phyloP scores from a whole-genome alignment of 2,329 filamentous ascomycete species.

The Sporothrix brasiliensis region DNA sequence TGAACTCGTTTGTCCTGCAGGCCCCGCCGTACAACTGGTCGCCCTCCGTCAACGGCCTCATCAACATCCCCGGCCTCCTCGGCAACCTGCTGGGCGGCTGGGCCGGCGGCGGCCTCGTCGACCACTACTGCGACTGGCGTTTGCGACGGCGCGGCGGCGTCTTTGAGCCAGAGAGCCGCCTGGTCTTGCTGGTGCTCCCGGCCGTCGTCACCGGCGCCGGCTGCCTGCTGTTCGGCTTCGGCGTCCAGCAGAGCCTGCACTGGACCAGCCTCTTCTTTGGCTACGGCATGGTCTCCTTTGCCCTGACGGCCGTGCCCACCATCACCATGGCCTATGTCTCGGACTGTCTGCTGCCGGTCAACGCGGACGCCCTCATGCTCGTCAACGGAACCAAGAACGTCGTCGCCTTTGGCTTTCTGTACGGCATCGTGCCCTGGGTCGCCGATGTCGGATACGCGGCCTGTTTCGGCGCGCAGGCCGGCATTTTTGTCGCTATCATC shows the following conservation, averaged over 20 bases:
- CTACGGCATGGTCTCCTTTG: slow-evolving; percentile 51
- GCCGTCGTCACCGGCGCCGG: slow-evolving; percentile 48
- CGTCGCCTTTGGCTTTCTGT: slow-evolving; percentile 52
- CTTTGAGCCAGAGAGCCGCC: slow-evolving; percentile 50
- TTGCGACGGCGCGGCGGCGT: slow-evolving; percentile 48
- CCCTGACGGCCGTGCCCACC: slow-evolving; percentile 49
- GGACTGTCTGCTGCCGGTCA: slow-evolving; percentile 42
- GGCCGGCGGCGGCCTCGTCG: slow-evolving; percentile 49
- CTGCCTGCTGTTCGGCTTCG: slow-evolving; percentile 51
- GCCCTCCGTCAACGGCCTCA: slow-evolving; percentile 41
- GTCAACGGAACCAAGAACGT: slow-evolving; percentile 50
- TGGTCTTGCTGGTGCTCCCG: slow-evolving; percentile 48
- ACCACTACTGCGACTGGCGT: slow-evolving; percentile 48
- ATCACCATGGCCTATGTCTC: slow-evolving; percentile 52
- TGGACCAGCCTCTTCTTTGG: slow-evolving; percentile 52
- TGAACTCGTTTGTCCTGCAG: slow-evolving; percentile 43
- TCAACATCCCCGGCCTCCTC: slow-evolving; percentile 43
- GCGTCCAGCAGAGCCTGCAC: slow-evolving; percentile 46
- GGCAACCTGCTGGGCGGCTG: slow-evolving; percentile 50
- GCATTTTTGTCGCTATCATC: slow-evolving; percentile 41
- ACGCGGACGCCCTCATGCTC: slow-evolving; percentile 42
- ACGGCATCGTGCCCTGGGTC: slow-evolving; percentile 50
- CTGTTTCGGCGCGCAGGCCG: slow-evolving; percentile 41
- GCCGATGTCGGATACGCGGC: slow-evolving; percentile 39
- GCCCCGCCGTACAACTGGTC: slow-evolving; percentile 42